Base-by-base conservation (phyloP, 768 basidiomycete genomes). In the Suillus subalutaceus region DNA sequence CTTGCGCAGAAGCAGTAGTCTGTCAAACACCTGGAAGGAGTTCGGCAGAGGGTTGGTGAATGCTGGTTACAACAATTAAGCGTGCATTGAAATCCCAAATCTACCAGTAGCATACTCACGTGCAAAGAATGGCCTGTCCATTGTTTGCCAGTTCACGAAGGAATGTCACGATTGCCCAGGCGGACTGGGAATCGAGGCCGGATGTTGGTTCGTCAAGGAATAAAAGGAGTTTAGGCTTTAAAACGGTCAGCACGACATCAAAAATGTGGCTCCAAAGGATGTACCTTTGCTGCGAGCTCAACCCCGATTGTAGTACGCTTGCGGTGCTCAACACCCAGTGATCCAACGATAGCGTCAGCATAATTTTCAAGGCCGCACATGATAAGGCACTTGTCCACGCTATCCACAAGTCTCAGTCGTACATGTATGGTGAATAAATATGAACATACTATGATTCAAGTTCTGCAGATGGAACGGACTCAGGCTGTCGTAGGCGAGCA, bases 401-500 rank as follows among this genome's bases (percentile, higher is more conserved):
- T 86, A 48, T 16, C 40, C 52, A 62, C 13, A 41, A 18, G 35
- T 1, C 3, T 6, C 38, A 8, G 1, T 64, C 1, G 15, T 7
- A 43, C 59, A 32, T 26, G 46, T 13, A 59, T 35, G 9, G n/a
- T 6, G 23, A 35, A 1, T 1, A 44, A 6, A 32, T 38, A 8
- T 16, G 37, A 58, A 83, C 89, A 68, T 74, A 91, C 90, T 94
- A 94, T 10, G 85, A 89, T 72, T 91, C 86, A 75, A 94, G 95
- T 77, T 95, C 93, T 0, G 79, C 79, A 23, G 82, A 70, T 1
- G 91, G 79, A 3, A 93, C 88, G 1, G 83, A 81, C 1, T 82
- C 73, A 0, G 92, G 92, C 73, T 94, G 94, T 41, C 93, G 89
- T 41, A 95, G 80, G 62, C 84, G 86, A 3, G 93, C 94, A 1